Evolutionary conservation across 352 stramenopile genomes (phyloP).

Genomic region (Plasmopara viticola): DNA sequence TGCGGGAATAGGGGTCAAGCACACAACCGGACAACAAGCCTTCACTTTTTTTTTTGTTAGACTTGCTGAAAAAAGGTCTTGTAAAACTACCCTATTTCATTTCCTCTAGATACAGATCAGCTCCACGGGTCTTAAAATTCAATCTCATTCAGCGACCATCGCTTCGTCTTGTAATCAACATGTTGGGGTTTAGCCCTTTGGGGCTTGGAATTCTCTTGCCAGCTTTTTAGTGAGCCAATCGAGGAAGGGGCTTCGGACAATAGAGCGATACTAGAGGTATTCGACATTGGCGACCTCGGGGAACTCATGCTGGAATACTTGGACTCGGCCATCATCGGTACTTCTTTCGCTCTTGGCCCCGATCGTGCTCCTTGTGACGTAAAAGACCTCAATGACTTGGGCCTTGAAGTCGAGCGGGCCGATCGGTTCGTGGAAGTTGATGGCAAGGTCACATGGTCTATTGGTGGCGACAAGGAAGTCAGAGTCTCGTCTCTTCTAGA

Average conservation of each 20-base stretch:
- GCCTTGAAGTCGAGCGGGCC: constrained; percentile 8
- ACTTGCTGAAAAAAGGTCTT: no score
- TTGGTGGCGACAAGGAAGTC: constrained; percentile 16
- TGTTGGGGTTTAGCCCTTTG: constrained; percentile 13
- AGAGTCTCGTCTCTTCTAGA: constrained; percentile 19
- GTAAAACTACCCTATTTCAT: constrained; percentile 3
- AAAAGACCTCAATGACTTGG: constrained; percentile 11
- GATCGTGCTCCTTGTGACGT: constrained; percentile 17
- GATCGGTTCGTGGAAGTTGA: constrained; percentile 12
- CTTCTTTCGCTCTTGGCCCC: constrained; percentile 15
- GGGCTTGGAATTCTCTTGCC: constrained; percentile 22
- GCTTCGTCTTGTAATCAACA: constrained; percentile 13
- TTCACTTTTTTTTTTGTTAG: no score
- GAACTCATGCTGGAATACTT: constrained; percentile 47
- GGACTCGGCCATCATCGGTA: constrained; percentile 26
- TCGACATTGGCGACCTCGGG: constrained; percentile 45
- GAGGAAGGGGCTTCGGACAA: constrained; percentile 39
- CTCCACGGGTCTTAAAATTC: constrained; percentile 1
- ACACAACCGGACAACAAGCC: no score
- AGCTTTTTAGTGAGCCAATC: constrained; percentile 22
- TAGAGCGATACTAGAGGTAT: constrained; percentile 55
- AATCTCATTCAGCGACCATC: constrained; percentile 26
- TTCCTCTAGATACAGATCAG: constrained; percentile 14
- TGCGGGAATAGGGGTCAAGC: no score
- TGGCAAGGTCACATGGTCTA: constrained; percentile 6